These are phyloP conservation scores for Rhodotorula graminis DNA, from an alignment of 768 basidiomycete genomes.

Conservation along the genomic window DNA sequence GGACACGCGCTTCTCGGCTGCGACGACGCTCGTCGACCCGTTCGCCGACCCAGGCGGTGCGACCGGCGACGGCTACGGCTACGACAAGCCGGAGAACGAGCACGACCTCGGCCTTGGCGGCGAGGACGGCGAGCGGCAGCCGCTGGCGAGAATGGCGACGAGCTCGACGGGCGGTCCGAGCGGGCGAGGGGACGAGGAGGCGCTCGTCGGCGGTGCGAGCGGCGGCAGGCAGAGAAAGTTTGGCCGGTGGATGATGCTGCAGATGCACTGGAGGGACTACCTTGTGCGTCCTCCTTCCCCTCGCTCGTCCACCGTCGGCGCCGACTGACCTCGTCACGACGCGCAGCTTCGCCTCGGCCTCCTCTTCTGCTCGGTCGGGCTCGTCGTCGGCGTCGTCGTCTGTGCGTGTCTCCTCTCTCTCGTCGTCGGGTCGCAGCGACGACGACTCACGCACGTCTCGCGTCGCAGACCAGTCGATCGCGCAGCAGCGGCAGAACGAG, in stretches of 20 bases:
- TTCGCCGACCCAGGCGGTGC: neutral
- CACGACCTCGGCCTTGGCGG: neutral
- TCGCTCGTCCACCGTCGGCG: no score
- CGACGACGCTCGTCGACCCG: constrained; percentile 25
- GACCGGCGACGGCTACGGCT: constrained; percentile 2
- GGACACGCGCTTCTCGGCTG: constrained; percentile 3
- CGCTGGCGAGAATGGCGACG: constrained; percentile 1
- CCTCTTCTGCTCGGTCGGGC: neutral
- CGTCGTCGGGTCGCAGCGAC: no score
- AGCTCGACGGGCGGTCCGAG: neutral
- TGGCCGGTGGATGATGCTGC: constrained; percentile 2
- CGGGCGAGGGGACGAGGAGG: neutral
- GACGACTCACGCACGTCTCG: neutral
- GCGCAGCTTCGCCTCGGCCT: constrained; percentile 3
- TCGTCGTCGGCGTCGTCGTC: constrained; percentile 12
- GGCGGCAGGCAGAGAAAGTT: neutral
- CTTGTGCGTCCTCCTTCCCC: constrained; percentile 8
- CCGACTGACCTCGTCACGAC: no score
- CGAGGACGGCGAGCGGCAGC: neutral
- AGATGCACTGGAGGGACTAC: constrained; percentile 15
- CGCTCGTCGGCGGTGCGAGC: neutral
- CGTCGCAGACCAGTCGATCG: neutral
- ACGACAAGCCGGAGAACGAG: constrained; percentile 15
- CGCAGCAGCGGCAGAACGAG: neutral
- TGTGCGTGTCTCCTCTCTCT: neutral